Conservation (phyloP, 495 filamentous ascomycete species). For the Neurospora discreta region DNA sequence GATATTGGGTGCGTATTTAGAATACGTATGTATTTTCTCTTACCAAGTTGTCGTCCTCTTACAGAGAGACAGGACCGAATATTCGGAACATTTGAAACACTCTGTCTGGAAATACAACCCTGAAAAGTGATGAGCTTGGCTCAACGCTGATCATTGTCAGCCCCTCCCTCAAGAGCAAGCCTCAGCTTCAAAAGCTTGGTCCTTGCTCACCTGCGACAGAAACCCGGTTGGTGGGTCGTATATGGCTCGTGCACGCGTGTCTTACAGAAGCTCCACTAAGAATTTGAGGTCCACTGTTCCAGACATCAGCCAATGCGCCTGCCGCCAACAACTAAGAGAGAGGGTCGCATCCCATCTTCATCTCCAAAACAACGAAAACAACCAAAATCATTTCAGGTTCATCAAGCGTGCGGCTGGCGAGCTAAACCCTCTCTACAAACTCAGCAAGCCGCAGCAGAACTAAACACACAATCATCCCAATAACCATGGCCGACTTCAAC, state of each 20-base stretch:
- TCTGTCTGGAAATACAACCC: not conserved
- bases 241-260: not conserved
- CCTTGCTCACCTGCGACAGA: not conserved
- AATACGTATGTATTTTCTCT: not conserved
- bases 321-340: not conserved
- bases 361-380: not conserved
- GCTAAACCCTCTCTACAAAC: not conserved
- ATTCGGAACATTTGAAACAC: not conserved
- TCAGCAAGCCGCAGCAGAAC: not conserved
- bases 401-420: not conserved
- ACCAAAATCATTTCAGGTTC: not conserved
- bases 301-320: not conserved
- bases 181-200: not conserved
- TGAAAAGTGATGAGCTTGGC: too few species aligned
- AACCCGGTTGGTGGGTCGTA: not conserved
- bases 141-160: not conserved
- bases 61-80: not conserved
- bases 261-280: not conserved
- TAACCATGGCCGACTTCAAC: conserved; percentile 44
- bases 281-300: not conserved
- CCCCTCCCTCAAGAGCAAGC: not conserved
- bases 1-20: not conserved
- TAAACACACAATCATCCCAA: not conserved
- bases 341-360: not conserved
- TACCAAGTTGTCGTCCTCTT: not conserved